These are phyloP conservation scores for Cryphonectria japonica DNA, from an alignment of 2,329 filamentous ascomycete genomes.

Conservation along the genomic window DNA sequence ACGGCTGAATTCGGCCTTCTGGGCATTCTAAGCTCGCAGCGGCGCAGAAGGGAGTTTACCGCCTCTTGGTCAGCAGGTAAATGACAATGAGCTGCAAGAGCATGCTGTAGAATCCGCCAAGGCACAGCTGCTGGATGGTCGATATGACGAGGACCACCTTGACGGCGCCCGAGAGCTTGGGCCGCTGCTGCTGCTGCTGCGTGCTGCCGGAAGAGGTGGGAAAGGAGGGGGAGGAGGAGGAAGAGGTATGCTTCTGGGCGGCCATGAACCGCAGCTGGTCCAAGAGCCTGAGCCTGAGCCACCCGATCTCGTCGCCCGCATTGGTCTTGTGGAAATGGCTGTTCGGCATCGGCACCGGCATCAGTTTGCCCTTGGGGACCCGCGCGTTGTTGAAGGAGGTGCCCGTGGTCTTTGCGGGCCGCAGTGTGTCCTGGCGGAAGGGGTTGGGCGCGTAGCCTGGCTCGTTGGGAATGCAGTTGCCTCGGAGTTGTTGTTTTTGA, in stretches of 20 bases:
- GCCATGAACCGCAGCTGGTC: no score
- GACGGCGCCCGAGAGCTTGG: neutral
- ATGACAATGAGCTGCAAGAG: neutral
- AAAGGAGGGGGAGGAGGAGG: no score
- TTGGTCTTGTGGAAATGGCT: neutral
- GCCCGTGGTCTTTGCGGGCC: neutral
- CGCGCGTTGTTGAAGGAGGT: neutral
- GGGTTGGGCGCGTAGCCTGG: neutral
- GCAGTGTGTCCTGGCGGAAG: neutral
- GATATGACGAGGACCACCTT: neutral
- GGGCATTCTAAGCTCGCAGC: no score
- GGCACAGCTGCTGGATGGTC: neutral
- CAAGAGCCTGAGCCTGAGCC: neutral
- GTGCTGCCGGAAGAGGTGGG: no score
- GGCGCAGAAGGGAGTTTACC: no score
- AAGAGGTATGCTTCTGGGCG: no score
- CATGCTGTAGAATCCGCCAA: neutral
- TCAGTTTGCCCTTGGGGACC: neutral
- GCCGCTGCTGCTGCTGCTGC: no score
- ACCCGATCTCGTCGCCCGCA: neutral
- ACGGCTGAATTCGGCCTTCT: no score
- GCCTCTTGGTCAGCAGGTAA: neutral
- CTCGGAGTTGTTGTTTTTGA: neutral
- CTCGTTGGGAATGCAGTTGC: neutral
- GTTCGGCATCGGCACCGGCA: neutral